phyloP scores from a whole-genome alignment of 2,329 filamentous ascomycete species.

The Aspergillus sojae region DNA sequence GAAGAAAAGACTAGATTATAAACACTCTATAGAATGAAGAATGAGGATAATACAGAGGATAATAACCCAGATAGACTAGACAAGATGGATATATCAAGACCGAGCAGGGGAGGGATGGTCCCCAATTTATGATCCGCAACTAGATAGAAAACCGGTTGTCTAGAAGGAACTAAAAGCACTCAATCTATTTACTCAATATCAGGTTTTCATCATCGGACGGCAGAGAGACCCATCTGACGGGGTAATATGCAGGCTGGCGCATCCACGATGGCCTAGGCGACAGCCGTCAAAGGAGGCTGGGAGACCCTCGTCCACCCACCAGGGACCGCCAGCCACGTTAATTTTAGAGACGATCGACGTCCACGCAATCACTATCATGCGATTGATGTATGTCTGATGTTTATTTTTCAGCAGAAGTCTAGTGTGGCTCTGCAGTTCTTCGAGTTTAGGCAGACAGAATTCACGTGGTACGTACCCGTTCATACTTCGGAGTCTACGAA shows the following conservation, averaged over 20 bases:
- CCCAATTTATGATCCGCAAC: slow-evolving; percentile 13
- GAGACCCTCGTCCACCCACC: slow-evolving; percentile 12
- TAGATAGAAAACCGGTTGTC: not conserved
- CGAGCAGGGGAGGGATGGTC: not conserved
- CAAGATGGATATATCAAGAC: not conserved
- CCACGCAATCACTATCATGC: slow-evolving; percentile 11
- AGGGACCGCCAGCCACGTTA: slow-evolving; percentile 20
- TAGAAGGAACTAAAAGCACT: slow-evolving; percentile 5
- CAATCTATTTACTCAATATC: not conserved
- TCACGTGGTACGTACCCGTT: not conserved
- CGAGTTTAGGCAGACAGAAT: slow-evolving; percentile 3
- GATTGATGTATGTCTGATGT: not conserved
- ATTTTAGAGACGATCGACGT: slow-evolving; percentile 12
- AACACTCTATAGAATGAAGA: not conserved
- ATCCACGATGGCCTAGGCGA: slow-evolving; percentile 18
- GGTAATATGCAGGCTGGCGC: slow-evolving; percentile 22
- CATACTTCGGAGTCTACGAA: not conserved
- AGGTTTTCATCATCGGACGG: slow-evolving; percentile 21
- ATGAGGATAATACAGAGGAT: not conserved
- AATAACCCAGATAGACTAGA: not conserved
- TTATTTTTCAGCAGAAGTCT: not conserved
- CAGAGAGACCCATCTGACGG: slow-evolving; percentile 17
- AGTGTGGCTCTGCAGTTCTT: not conserved
- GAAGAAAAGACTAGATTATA: not conserved
- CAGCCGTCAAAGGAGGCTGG: slow-evolving; percentile 27